Base-by-base conservation (phyloP, 2,329 filamentous ascomycete genomes). In the Penicillium aurantiogriseum region DNA sequence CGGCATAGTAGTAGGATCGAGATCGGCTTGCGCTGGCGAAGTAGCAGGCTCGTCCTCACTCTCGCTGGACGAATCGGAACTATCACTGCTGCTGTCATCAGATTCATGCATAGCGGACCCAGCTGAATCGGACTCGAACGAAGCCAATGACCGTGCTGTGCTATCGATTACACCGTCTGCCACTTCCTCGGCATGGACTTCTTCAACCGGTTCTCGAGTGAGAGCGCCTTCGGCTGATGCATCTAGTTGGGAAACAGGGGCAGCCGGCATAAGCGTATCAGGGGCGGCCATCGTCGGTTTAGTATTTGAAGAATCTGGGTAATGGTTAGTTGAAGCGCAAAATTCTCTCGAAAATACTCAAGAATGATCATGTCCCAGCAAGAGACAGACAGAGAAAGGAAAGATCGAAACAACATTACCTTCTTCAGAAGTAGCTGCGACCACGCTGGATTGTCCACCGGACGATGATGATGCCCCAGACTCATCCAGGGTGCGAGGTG, bases 21-120 rank as follows among this genome's bases (percentile, higher is more conserved):
- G 31, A 42, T 58, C 47, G 17, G 51, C 55, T 21, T 63, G 63
- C 33, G 60, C 48, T 36, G 64, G 63, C 44, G 54, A 57, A 19
- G 58, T 58, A 39, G 50, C 43, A 51, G 65, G 61, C 29, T 56
- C 63, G 13, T 67, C 65, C 10, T 62, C 57, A 31, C 38, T 47
- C 15, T 63, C 57, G 42, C 40, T 51, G 9, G 57, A 58, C 31
- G 56, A 61, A 44, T 51, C 62, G n/a, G 64, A 61, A 21, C 38
- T 54, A 31, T 50, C 47, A 31, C 58, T 57, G 21, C 46, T 54
- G 40, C 66, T 67, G 51, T 71, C 71, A 44, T 62, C 67, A 46
- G 74, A 76, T 57, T 76, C 74, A 58, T 76, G 71, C 74, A 77
- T 75, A 23, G 73, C 66, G 6, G 74, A 76, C 13, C 70, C 69